These are phyloP conservation scores for Porcisia deanei DNA, from an alignment of 208 protist species.

Conservation along the genomic window DNA sequence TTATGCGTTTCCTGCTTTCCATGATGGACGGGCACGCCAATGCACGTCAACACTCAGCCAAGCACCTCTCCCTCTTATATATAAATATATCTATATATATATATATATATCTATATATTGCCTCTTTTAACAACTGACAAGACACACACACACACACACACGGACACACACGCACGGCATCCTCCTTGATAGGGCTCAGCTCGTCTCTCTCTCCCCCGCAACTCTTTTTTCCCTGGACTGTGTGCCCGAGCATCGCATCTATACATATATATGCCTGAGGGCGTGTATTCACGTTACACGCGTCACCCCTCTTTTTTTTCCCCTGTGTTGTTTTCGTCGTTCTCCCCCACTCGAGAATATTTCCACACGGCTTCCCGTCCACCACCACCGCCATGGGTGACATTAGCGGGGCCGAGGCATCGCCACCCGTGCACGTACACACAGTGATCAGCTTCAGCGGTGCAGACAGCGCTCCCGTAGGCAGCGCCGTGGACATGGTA, in stretches of 20 bases:
- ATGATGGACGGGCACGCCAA: too few species aligned
- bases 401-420: not conserved
- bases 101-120: too few species aligned
- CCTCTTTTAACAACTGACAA: too few species aligned
- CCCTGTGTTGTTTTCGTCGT: not conserved
- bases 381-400: not conserved
- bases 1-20: too few species aligned
- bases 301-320: not conserved
- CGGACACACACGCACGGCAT: too few species aligned
- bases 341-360: not conserved
- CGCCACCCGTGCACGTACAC: not conserved
- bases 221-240: too few species aligned
- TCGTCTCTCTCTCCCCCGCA: too few species aligned
- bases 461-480: not conserved
- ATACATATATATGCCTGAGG: not conserved
- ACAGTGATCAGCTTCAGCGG: conserved; percentile 1
- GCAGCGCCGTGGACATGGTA: not conserved
- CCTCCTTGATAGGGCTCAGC: too few species aligned
- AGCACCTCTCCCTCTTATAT: too few species aligned
- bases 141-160: too few species aligned
- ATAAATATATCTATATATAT: too few species aligned
- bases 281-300: not conserved
- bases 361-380: not conserved
- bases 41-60: too few species aligned
- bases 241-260: not conserved